These are phyloP conservation scores for Pseudogymnoascus sp. DNA, from an alignment of 2,329 filamentous ascomycete genomes.

Conservation along the genomic window DNA sequence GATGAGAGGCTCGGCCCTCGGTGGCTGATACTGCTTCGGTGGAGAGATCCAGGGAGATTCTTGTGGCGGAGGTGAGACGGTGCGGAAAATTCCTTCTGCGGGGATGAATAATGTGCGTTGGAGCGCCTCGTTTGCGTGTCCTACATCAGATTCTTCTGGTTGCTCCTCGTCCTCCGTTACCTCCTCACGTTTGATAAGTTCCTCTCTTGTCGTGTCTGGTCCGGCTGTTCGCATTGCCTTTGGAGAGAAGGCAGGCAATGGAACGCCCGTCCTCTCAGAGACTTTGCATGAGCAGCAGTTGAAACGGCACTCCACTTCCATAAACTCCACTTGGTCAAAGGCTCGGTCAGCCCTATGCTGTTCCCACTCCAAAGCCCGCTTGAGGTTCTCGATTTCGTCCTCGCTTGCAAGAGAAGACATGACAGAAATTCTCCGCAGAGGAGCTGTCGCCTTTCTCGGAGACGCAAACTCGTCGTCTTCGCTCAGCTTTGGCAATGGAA, in stretches of 20 bases:
- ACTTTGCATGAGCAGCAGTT: slow-evolving; percentile 52
- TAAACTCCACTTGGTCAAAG: slow-evolving; percentile 64
- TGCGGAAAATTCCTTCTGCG: slow-evolving; percentile 54
- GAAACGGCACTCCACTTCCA: slow-evolving; percentile 66
- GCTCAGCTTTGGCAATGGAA: slow-evolving; percentile 52
- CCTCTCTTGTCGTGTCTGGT: background rate
- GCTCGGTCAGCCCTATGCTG: slow-evolving; percentile 56
- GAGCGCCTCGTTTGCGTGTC: background rate
- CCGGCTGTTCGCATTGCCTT: background rate
- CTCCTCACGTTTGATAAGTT: background rate
- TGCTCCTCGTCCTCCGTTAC: background rate
- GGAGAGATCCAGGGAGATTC: slow-evolving; percentile 22
- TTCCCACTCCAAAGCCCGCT: slow-evolving; percentile 37
- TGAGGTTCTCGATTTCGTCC: slow-evolving; percentile 36
- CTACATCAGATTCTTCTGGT: background rate
- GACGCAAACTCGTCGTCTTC: slow-evolving; percentile 55
- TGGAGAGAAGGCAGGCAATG: background rate
- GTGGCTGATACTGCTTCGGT: slow-evolving; percentile 14
- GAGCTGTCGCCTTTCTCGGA: slow-evolving; percentile 42
- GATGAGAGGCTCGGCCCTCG: background rate
- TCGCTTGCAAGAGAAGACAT: slow-evolving; percentile 43
- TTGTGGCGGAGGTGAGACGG: slow-evolving; percentile 36
- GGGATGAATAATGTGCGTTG: slow-evolving; percentile 42
- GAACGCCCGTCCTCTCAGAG: slow-evolving; percentile 14
- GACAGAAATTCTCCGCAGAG: slow-evolving; percentile 41